These are phyloP conservation scores for Gigaspora rosea DNA, from an alignment of 192 early-diverging fungal species.

Conservation along the genomic window DNA sequence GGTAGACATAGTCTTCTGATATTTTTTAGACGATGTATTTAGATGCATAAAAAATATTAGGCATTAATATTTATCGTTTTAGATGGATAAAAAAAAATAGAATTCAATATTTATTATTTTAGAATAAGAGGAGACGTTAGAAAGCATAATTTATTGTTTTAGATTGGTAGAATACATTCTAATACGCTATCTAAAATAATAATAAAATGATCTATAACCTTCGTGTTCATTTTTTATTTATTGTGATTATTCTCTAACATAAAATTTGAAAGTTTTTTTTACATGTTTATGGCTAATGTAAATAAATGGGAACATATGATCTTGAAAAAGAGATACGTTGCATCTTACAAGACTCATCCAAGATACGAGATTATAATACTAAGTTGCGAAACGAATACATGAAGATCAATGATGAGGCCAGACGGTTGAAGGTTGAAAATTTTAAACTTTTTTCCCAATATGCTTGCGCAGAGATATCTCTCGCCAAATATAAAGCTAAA, in stretches of 20 bases:
- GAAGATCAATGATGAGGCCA: neutral
- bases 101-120: constrained; percentile 13
- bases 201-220: neutral
- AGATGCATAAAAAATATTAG: constrained; percentile 15
- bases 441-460: neutral
- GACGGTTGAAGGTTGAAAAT: constrained; percentile 3
- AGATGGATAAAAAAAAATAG: constrained; percentile 11
- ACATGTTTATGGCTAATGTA: neutral
- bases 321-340: constrained; percentile 8
- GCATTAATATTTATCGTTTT: neutral
- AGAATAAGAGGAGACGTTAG: neutral
- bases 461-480: neutral
- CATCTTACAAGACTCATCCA: constrained; percentile 17
- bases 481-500: neutral
- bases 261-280: constrained; percentile 11
- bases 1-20: neutral
- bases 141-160: constrained; percentile 1
- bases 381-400: neutral
- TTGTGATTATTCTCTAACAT: neutral
- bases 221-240: neutral
- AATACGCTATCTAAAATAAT: neutral
- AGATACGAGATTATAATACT: constrained; percentile 1
- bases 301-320: constrained; percentile 8
- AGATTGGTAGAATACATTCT: neutral
- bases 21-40: constrained; percentile 9